These are phyloP conservation scores for Zanthoxylum bungeanum DNA, from an alignment of 345 rosid species.

Conservation along the genomic window DNA sequence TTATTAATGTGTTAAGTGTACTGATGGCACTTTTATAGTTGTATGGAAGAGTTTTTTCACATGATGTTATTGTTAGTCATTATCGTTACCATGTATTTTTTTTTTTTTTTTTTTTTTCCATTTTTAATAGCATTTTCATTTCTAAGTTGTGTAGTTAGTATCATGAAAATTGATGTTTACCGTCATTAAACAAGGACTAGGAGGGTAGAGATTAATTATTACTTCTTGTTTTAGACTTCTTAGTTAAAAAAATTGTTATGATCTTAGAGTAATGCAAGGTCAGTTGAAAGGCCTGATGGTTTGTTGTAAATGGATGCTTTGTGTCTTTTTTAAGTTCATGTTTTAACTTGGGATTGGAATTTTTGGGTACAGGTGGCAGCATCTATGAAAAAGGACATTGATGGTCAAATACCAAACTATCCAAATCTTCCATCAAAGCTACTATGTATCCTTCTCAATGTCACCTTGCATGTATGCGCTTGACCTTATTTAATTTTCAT, in stretches of 20 bases:
- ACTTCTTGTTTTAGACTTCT: not conserved
- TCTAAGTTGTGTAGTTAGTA: too few species aligned
- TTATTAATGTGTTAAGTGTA: not conserved
- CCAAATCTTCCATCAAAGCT: conserved; percentile 90
- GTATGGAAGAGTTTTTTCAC: not conserved
- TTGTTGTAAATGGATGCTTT: not conserved
- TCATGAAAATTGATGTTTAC: not conserved
- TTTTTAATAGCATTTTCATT: too few species aligned
- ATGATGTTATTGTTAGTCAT: not conserved
- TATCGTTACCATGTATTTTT: not conserved
- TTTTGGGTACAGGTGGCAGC: conserved; percentile 73
- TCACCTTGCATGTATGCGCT: conserved; percentile 69
- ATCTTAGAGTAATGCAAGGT: not conserved
- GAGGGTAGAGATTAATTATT: not conserved
- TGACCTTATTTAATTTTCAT: not conserved
- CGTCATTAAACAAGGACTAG: not conserved
- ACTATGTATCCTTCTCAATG: conserved; percentile 76
- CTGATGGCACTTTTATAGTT: not conserved
- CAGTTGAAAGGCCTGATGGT: not conserved
- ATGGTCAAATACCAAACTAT: conserved; percentile 78
- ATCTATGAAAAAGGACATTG: conserved; percentile 78
- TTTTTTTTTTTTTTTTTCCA: too few species aligned
- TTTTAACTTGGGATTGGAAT: conserved; percentile 10
- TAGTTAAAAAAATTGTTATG: not conserved
- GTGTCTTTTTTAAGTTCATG: not conserved